Conservation (phyloP, 768 basidiomycete species). For the Hygrophoropsis aurantiaca region DNA sequence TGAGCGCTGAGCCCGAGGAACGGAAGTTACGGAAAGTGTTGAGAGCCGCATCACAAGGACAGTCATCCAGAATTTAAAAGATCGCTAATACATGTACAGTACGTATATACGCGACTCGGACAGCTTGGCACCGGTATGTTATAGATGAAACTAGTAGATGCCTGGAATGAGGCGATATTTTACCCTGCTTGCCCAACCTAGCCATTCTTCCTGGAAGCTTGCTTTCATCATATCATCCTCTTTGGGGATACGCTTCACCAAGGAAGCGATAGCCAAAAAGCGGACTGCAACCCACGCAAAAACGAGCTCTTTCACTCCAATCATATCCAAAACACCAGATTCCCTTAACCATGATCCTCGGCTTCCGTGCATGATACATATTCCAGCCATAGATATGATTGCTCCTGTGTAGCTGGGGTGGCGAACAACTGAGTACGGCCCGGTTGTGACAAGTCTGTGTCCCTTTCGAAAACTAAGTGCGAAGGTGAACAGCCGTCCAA, state of each 20-base stretch:
- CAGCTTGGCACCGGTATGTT: no score
- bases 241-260: neutral
- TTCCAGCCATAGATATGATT: slow-evolving; percentile 7
- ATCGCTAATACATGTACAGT: no score
- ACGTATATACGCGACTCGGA: no score
- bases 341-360: slow-evolving; percentile 12
- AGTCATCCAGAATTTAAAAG: no score
- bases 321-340: slow-evolving; percentile 7
- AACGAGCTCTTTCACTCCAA: slow-evolving; percentile 26
- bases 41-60: no score
- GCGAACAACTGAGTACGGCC: slow-evolving; percentile 29
- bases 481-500: slow-evolving; percentile 30
- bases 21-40: no score
- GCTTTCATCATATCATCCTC: slow-evolving; percentile 7
- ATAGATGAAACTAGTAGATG: no score
- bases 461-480: slow-evolving; percentile 19
- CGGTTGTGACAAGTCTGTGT: slow-evolving; percentile 26
- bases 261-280: neutral
- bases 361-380: slow-evolving; percentile 3
- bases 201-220: slow-evolving; percentile 9
- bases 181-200: slow-evolving; percentile 1
- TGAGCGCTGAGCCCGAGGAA: no score
- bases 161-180: slow-evolving; percentile 7
- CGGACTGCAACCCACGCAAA: no score
- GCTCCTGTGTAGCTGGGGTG: slow-evolving; percentile 28